Conservation (phyloP, 1,139 yeast species). For the Lodderomyces elongisporus region DNA sequence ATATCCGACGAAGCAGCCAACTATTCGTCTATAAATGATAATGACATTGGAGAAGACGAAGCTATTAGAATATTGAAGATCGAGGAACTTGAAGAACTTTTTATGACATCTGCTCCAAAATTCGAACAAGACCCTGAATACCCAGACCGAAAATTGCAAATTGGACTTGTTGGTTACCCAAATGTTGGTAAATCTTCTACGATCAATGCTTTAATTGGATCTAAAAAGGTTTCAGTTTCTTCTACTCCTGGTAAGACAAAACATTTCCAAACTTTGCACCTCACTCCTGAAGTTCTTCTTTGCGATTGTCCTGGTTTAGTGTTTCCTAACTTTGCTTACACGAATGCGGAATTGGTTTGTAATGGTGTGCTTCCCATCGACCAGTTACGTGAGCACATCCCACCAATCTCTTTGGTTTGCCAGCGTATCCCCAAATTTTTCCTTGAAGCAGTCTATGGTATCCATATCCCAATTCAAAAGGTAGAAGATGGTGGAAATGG, state of each 20-base stretch:
- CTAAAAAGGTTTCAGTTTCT: conserved; percentile 95
- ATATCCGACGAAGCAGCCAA: conserved; percentile 8
- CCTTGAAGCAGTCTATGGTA: conserved; percentile 91
- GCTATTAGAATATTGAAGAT: conserved; percentile 66
- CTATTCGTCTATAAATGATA: conserved; percentile 13
- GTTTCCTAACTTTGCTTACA: conserved; percentile 95
- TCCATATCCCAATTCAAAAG: conserved; percentile 71
- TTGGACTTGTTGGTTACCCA: conserved; percentile 96
- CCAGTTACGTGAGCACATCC: conserved; percentile 90
- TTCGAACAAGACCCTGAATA: conserved; percentile 50
- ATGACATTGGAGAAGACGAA: conserved; percentile 15
- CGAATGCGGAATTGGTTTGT: conserved; percentile 95
- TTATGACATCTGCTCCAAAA: conserved; percentile 74
- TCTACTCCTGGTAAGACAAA: conserved; percentile 99
- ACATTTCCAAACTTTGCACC: conserved; percentile 93
- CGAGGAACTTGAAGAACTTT: conserved; percentile 77
- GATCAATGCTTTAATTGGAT: conserved; percentile 90
- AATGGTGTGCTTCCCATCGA: conserved; percentile 98
- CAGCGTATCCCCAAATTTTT: conserved; percentile 85
- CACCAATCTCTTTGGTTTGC: conserved; percentile 81
- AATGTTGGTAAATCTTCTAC: conserved; percentile 97
- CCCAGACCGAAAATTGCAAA: conserved; percentile 67
- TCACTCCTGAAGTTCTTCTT: conserved; percentile 75
- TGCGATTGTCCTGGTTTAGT: conserved; percentile 99
- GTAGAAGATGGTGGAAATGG: conserved; percentile 88